Conservation (phyloP, 2,329 filamentous ascomycete genomes). For the Arachnopeziza araneosa region DNA sequence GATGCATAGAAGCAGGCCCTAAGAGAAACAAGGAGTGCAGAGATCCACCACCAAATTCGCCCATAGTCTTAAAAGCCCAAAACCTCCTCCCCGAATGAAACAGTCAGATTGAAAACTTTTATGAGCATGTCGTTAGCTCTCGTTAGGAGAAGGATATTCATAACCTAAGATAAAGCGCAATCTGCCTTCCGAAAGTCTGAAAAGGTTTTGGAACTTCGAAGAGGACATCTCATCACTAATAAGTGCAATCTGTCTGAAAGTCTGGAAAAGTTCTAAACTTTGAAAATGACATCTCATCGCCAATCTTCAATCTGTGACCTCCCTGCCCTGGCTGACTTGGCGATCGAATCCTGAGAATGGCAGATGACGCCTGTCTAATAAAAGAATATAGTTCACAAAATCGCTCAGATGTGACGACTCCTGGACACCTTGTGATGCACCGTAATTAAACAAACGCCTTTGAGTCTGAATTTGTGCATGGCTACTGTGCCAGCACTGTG, state of each 20-base stretch:
- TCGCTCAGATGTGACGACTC: conserved; percentile 32
- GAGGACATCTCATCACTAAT: background rate
- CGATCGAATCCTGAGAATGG: conserved; percentile 23
- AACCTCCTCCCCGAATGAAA: background rate
- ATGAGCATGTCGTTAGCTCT: conserved; percentile 10
- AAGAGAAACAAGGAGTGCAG: background rate
- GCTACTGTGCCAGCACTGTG: conserved; percentile 22
- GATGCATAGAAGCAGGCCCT: background rate
- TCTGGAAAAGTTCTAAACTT: conserved; percentile 19
- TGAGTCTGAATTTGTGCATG: conserved; percentile 25
- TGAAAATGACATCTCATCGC: conserved; percentile 24
- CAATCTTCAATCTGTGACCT: conserved; percentile 12
- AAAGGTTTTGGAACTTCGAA: conserved; percentile 5
- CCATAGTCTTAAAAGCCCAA: background rate
- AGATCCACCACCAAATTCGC: background rate
- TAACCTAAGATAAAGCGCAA: conserved; percentile 11
- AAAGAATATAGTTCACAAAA: conserved; percentile 29
- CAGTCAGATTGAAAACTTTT: conserved; percentile 19
- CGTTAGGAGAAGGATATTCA: background rate
- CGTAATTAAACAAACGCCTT: conserved; percentile 24
- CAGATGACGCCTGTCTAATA: conserved; percentile 29
- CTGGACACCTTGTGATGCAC: conserved; percentile 31
- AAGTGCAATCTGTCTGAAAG: conserved; percentile 10
- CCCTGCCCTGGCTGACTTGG: background rate
- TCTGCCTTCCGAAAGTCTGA: conserved; percentile 13